Conservation (phyloP, 805 yeast species). For the Starmerella geochares region DNA sequence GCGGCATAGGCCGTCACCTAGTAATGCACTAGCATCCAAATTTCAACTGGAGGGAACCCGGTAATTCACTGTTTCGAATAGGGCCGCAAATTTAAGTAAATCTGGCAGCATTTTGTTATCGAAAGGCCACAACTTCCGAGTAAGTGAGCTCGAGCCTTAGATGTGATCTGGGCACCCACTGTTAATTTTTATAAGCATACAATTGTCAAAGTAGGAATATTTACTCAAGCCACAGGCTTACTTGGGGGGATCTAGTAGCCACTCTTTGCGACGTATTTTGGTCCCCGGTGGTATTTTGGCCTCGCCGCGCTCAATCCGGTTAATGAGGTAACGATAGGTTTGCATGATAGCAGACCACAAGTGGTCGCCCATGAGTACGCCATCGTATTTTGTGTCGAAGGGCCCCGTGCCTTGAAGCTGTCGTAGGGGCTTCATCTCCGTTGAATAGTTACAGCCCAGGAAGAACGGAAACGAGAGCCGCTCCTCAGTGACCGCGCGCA, state of each 20-base stretch:
- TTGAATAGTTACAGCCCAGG: slow-evolving; percentile 11
- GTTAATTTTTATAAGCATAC: no score
- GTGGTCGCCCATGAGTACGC: slow-evolving; percentile 11
- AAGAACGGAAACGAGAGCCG: slow-evolving; percentile 27
- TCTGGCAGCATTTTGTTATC: no score
- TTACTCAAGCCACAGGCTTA: no score
- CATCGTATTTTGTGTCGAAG: background rate
- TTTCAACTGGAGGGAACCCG: no score
- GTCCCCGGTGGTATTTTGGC: background rate
- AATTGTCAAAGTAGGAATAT: no score
- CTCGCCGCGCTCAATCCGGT: background rate
- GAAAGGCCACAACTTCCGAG: no score
- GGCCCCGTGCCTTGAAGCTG: slow-evolving; percentile 8
- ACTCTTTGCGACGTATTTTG: background rate
- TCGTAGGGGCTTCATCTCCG: slow-evolving; percentile 12
- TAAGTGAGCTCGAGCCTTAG: no score
- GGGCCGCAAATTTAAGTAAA: no score
- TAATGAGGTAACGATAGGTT: slow-evolving; percentile 15
- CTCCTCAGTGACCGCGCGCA: slow-evolving; percentile 36
- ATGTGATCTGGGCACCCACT: no score
- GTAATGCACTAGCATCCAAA: no score
- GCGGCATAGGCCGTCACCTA: no score
- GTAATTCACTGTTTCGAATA: no score
- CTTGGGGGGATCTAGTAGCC: background rate
- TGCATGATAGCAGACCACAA: slow-evolving; percentile 13